Percentiles rank a stretch among this genome's conserved stretches.
These are phyloP conservation scores for Leucocoprinus leucothites DNA, from an alignment of 768 basidiomycete species.

Conservation along the genomic window DNA sequence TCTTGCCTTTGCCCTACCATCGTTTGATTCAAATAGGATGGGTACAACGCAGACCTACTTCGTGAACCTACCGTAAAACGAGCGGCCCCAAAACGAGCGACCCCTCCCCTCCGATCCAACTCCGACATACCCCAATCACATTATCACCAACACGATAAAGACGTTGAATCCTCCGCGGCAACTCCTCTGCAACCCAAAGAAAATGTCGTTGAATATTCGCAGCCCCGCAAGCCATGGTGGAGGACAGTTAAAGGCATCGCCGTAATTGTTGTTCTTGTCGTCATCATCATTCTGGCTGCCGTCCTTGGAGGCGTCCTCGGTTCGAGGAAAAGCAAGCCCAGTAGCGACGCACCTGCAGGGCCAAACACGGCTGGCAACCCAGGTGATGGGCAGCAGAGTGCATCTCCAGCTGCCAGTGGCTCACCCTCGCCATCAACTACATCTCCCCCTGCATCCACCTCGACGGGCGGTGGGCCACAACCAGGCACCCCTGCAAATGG, in stretches of 20 bases:
- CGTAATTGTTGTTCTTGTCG: not conserved
- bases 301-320: conserved; percentile 61
- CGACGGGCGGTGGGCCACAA: not conserved
- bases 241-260: conserved; percentile 44
- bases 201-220: conserved; percentile 29
- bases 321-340: conserved; percentile 22
- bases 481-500: not conserved
- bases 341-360: not conserved
- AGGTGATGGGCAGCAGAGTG: not conserved
- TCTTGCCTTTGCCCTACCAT: too few species aligned
- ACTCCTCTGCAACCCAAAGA: conserved; percentile 16
- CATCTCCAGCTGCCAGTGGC: too few species aligned
- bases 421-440: not conserved
- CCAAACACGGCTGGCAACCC: too few species aligned
- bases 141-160: conserved; percentile 3
- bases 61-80: conserved; percentile 12
- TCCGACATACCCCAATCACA: conserved; percentile 12
- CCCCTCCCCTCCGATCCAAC: conserved; percentile 14
- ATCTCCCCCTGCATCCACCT: not conserved
- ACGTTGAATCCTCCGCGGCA: conserved; percentile 2
- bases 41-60: conserved; percentile 26
- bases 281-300: conserved; percentile 36
- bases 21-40: conserved; percentile 17
- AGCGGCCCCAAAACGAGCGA: not conserved
- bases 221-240: conserved; percentile 33